Base-by-base conservation (phyloP, 345 rosid genomes). In the Ceriops decandra region DNA sequence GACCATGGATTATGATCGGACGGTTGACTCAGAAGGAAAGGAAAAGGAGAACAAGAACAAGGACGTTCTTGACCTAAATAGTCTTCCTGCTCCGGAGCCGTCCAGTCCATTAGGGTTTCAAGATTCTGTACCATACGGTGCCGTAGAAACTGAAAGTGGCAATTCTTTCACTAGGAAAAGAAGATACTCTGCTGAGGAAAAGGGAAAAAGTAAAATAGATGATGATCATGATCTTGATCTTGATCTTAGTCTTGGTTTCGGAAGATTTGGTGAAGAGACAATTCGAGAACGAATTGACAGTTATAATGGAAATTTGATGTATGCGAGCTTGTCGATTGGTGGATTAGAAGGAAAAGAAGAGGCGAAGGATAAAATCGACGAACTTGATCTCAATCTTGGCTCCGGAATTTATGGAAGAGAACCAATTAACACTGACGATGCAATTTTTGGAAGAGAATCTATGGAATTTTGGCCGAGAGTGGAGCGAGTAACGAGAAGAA, bases 131-230 rank as follows among this genome's bases (percentile, higher is more conserved):
- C 31, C 33, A 30, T 22, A 15, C 38, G 20, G 19, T 35, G 20
- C 27, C 66, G 52, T 64, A 11, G 77, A 46, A 62, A 70, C 21
- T 62, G 72, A 72, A 36, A 32, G 17, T 3, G 62, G 21, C 8
- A 26, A 54, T 24, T 68, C 74, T 60, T 11, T 42, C 28, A 59
- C 53, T 64, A 72, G 66, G 62, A 79, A 61, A 30, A 68, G 54
- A 68, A 76, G 61, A 30, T 70, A 58, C 27, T 52, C 68, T 0
- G 27, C 27, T 27, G 36, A 53, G 28, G 72, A 72, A 21, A 75
- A 64, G 35, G 82, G 77, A 0, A 62, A 75, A 65, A 63, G 58
- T 35, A 66, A 30, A 68, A 22, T 68, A 2, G 71, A 63, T 60
- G 63, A 63, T 10, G 60, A 49, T 51, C 69, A 16, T 59, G 27